Evolutionary conservation across 23 red algal genomes (phyloP).

Genomic region (Agarophyton chilense): DNA sequence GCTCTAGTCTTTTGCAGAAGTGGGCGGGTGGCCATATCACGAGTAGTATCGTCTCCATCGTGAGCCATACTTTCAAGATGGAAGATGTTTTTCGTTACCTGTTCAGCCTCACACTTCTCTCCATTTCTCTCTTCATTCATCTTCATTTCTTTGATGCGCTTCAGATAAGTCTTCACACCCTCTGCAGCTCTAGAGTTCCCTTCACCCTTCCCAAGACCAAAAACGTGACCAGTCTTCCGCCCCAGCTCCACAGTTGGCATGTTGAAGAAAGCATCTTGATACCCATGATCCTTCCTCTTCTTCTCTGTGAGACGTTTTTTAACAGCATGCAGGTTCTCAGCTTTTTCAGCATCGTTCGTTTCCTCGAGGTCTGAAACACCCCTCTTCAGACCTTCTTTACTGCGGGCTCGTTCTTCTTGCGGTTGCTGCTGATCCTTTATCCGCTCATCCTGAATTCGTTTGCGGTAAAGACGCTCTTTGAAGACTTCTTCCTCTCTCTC

Average conservation of each 20-base stretch:
- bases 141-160: background rate
- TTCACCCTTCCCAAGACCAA: slow-evolving; percentile 27
- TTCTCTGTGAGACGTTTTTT: slow-evolving; percentile 5
- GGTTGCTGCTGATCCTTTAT: background rate
- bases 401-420: background rate
- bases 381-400: background rate
- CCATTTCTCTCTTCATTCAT: background rate
- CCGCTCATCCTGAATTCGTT: slow-evolving; percentile 24
- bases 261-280: slow-evolving; percentile 23
- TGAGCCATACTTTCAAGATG: too few species aligned
- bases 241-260: slow-evolving; percentile 60
- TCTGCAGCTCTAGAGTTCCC: slow-evolving; percentile 15
- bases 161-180: slow-evolving; percentile 2
- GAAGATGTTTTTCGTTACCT: too few species aligned
- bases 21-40: background rate
- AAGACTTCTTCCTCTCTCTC: slow-evolving; percentile 80
- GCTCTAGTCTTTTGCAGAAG: slow-evolving; percentile 19
- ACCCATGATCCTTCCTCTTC: slow-evolving; percentile 37
- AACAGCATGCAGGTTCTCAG: background rate
- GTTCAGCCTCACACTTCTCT: background rate
- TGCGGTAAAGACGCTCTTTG: slow-evolving; percentile 55
- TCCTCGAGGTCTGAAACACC: background rate
- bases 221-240: slow-evolving; percentile 21
- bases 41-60: too few species aligned
- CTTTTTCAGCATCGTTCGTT: background rate